phyloP scores from a whole-genome alignment of 1,284 basidiomycete species.

The Austroboletus rostrupii region DNA sequence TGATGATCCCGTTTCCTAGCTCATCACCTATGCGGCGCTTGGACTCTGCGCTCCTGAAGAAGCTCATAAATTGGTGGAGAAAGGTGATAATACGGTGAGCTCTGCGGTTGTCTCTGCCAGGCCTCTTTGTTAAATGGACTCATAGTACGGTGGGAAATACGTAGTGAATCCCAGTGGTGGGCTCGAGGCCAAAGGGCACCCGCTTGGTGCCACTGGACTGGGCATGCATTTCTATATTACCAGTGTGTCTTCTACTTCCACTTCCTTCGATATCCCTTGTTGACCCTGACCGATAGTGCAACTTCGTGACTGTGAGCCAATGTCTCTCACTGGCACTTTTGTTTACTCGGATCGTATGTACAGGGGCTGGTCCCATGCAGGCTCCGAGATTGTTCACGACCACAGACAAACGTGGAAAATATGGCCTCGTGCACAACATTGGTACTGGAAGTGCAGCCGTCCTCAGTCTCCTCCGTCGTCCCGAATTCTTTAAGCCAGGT shows the following conservation, averaged over 20 bases:
- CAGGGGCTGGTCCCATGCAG: conserved; percentile 82
- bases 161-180: conserved; percentile 88
- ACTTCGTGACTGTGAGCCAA: conserved; percentile 58
- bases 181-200: conserved; percentile 84
- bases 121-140: not conserved
- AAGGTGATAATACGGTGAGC: conserved; percentile 76
- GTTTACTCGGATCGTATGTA: conserved; percentile 2
- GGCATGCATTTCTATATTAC: conserved; percentile 89
- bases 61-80: conserved; percentile 74
- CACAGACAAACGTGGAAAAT: conserved; percentile 67
- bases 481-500: conserved; percentile 64
- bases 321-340: not conserved
- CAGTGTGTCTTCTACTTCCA: conserved; percentile 40
- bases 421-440: conserved; percentile 80
- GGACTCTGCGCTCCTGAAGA: conserved; percentile 69
- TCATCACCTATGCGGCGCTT: conserved; percentile 82
- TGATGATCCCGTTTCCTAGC: conserved; percentile 35
- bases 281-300: conserved; percentile 49
- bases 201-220: conserved; percentile 80
- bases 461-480: conserved; percentile 69
- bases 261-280: not conserved
- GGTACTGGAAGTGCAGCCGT: conserved; percentile 79
- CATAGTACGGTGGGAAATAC: conserved; percentile 78
- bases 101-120: not conserved
- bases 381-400: conserved; percentile 64